Evolutionary conservation across 2,329 filamentous ascomycete species (phyloP).

Genomic region (Aureobasidium sp.): DNA sequence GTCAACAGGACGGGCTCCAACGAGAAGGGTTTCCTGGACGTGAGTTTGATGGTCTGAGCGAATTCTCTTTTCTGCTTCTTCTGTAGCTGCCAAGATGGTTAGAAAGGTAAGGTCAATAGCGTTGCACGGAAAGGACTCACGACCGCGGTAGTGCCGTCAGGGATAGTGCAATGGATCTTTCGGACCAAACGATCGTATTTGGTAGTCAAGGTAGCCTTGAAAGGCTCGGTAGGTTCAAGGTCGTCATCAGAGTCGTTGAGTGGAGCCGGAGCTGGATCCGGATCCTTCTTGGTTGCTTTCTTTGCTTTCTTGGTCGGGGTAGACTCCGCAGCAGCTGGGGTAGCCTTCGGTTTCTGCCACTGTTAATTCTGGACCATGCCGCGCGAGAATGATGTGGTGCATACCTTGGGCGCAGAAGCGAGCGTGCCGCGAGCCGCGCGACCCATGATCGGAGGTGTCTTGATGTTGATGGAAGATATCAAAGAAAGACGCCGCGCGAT

Average conservation of each 20-base stretch:
- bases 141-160: background rate
- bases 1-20: constrained; percentile 8
- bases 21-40: constrained; percentile 3
- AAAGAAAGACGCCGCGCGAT: background rate
- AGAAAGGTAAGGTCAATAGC: background rate
- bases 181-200: background rate
- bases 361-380: background rate
- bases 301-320: background rate
- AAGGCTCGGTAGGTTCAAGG: background rate
- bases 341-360: background rate
- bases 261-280: background rate
- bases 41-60: background rate
- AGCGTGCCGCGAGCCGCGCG: background rate
- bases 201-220: background rate
- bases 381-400: too few species aligned
- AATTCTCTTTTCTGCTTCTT: background rate
- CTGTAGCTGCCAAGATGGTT: background rate
- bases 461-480: too few species aligned
- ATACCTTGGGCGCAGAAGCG: background rate
- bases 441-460: background rate
- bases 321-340: background rate
- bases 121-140: background rate
- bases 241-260: background rate
- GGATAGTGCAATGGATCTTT: background rate
- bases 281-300: background rate